Evolutionary conservation across 1,284 basidiomycete species (phyloP).

Genomic region (Meripilus lineatus): DNA sequence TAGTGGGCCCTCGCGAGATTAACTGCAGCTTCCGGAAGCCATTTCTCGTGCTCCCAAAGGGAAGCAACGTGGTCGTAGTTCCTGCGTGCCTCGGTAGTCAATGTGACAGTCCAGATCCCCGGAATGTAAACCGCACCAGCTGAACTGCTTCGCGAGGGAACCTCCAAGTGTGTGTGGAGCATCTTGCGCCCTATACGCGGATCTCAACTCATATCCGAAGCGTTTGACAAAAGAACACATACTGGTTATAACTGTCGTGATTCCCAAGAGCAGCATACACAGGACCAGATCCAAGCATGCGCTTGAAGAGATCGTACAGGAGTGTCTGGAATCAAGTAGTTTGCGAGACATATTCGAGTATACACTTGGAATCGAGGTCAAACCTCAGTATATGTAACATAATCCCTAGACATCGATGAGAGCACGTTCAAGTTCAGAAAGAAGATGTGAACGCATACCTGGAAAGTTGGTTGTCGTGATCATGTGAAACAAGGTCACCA

Average conservation of each 20-base stretch:
- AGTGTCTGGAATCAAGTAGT: constrained; percentile 38
- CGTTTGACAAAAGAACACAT: constrained; percentile 6
- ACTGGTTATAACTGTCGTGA: constrained; percentile 69
- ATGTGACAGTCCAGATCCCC: not conserved
- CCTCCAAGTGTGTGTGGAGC: constrained; percentile 55
- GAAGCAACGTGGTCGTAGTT: constrained; percentile 69
- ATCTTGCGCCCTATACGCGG: constrained; percentile 52
- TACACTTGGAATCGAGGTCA: not conserved
- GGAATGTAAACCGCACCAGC: constrained; percentile 44
- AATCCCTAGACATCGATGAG: constrained; percentile 18
- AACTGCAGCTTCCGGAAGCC: constrained; percentile 60
- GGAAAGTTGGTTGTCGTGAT: constrained; percentile 59
- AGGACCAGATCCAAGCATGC: constrained; percentile 56
- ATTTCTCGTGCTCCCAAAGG: constrained; percentile 68
- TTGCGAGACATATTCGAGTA: constrained; percentile 4
- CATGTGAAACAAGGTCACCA: constrained; percentile 75
- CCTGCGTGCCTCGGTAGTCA: constrained; percentile 33
- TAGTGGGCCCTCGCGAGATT: constrained; percentile 65
- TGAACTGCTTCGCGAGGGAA: constrained; percentile 52
- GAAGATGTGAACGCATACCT: constrained; percentile 31
- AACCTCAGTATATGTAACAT: constrained; percentile 51
- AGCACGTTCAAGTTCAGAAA: constrained; percentile 1
- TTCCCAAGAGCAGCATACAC: constrained; percentile 75
- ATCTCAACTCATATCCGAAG: no score
- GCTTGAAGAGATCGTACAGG: constrained; percentile 61